Evolutionary conservation across 2,329 filamentous ascomycete species (phyloP).

Genomic region (Keithomyces neogunnii): DNA sequence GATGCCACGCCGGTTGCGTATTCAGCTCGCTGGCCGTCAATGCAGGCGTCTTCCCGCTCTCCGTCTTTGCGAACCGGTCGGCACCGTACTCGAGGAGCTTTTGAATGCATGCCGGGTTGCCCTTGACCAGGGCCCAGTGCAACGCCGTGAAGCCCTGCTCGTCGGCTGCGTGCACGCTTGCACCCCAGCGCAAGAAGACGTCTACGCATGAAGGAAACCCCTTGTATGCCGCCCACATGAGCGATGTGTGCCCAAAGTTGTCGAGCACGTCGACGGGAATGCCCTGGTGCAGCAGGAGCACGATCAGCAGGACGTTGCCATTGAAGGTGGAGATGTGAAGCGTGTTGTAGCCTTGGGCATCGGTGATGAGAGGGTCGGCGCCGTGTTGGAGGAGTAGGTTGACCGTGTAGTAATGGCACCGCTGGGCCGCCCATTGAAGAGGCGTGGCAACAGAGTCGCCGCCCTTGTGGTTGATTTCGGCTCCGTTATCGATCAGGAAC

Average conservation of each 20-base stretch:
- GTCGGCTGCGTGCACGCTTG: slow-evolving; percentile 82
- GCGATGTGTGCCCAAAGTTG: slow-evolving; percentile 79
- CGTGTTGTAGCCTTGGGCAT: slow-evolving; percentile 96
- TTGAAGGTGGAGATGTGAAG: slow-evolving; percentile 96
- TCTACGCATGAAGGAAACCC: slow-evolving; percentile 90
- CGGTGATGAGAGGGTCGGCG: slow-evolving; percentile 84
- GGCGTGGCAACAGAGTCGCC: slow-evolving; percentile 92
- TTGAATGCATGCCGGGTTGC: slow-evolving; percentile 78
- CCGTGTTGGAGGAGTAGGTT: slow-evolving; percentile 85
- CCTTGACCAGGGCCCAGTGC: slow-evolving; percentile 95
- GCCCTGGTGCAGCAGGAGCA: slow-evolving; percentile 86
- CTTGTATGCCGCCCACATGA: slow-evolving; percentile 99
- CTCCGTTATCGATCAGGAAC: slow-evolving; percentile 76
- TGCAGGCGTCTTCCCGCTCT: slow-evolving; percentile 82
- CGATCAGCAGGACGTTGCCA: slow-evolving; percentile 83
- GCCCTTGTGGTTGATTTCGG: slow-evolving; percentile 89
- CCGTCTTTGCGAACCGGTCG: slow-evolving; percentile 84
- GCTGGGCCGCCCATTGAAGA: slow-evolving; percentile 93
- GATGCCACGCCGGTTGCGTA: slow-evolving; percentile 71
- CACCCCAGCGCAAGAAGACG: slow-evolving; percentile 87
- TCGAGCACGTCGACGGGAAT: slow-evolving; percentile 90
- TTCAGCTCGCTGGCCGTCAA: slow-evolving; percentile 87
- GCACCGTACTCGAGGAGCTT: slow-evolving; percentile 94
- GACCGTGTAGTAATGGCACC: slow-evolving; percentile 94
- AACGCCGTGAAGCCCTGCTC: slow-evolving; percentile 90